phyloP scores from a whole-genome alignment of 257 asterid species.

The Leonotis leonurus region DNA sequence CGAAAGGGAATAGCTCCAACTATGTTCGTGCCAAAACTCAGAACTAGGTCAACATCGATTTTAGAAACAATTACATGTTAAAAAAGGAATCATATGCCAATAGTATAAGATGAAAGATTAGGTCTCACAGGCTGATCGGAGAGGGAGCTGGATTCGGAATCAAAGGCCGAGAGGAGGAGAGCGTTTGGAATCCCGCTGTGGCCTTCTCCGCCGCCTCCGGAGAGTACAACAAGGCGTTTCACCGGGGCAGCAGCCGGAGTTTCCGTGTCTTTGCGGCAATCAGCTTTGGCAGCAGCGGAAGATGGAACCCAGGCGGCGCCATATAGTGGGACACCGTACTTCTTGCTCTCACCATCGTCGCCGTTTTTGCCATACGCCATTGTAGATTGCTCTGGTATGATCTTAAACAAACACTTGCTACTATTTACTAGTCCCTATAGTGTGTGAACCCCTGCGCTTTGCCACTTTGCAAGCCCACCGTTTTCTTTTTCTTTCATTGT shows the following conservation, averaged over 20 bases:
- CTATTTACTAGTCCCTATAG: too few relatives aligned
- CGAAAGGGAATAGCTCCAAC: neutral
- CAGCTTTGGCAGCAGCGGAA: constrained; percentile 24
- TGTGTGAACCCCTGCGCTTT: too few relatives aligned
- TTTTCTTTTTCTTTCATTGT: too few relatives aligned
- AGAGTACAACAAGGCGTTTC: constrained; percentile 46
- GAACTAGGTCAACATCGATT: too few relatives aligned
- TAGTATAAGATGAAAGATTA: neutral
- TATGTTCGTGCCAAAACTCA: constrained; percentile 7
- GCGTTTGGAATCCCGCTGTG: constrained; percentile 76
- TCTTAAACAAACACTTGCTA: too few relatives aligned
- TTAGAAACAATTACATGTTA: neutral
- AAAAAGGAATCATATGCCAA: neutral
- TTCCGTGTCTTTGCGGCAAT: constrained; percentile 15
- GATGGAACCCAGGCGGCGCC: constrained; percentile 88
- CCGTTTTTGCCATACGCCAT: constrained; percentile 23
- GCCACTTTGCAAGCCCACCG: too few relatives aligned
- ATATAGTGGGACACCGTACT: constrained; percentile 82
- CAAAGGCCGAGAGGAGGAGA: constrained; percentile 51
- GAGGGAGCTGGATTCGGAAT: constrained; percentile 45
- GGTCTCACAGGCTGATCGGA: constrained; percentile 71
- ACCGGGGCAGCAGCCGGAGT: constrained; percentile 2
- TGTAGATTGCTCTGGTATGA: too few relatives aligned
- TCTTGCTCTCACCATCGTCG: constrained; percentile 33
- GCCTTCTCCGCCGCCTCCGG: constrained; percentile 99